phyloP scores from a whole-genome alignment of 2,329 filamentous ascomycete genomes.

The Myriosclerotinia curreyana region DNA sequence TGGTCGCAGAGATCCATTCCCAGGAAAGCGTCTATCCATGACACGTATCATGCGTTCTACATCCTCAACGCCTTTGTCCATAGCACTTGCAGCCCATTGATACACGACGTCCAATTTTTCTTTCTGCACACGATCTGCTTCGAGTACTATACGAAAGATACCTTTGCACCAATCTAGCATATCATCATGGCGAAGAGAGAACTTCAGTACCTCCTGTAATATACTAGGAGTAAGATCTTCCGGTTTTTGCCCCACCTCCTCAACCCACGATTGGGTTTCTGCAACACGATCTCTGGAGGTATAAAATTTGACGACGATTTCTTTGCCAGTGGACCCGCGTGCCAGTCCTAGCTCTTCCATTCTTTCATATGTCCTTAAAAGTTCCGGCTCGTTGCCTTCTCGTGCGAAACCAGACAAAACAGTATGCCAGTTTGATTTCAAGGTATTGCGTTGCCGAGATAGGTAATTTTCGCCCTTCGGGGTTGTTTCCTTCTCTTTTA shows the following conservation, averaged over 20 bases:
- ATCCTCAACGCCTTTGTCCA: slow-evolving; percentile 68
- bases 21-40: slow-evolving; percentile 53
- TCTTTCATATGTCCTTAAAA: slow-evolving; percentile 54
- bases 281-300: slow-evolving; percentile 54
- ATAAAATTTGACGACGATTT: slow-evolving; percentile 61
- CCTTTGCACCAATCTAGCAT: slow-evolving; percentile 59
- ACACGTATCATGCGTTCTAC: slow-evolving; percentile 69
- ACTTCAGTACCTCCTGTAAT: slow-evolving; percentile 55
- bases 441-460: slow-evolving; percentile 28
- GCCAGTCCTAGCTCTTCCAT: slow-evolving; percentile 48
- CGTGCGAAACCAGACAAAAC: slow-evolving; percentile 60
- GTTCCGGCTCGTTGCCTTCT: slow-evolving; percentile 56
- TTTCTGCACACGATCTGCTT: slow-evolving; percentile 47
- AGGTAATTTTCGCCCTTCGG: too few relatives aligned
- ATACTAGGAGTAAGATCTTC: neutral
- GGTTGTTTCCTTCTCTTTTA: neutral
- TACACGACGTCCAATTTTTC: slow-evolving; percentile 69
- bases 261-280: slow-evolving; percentile 67
- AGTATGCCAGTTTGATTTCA: slow-evolving; percentile 44
- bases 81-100: slow-evolving; percentile 68
- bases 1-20: slow-evolving; percentile 50
- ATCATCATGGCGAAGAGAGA: slow-evolving; percentile 55
- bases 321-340: slow-evolving; percentile 48
- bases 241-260: slow-evolving; percentile 41
- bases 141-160: slow-evolving; percentile 50